Evolutionary conservation across 768 basidiomycete genomes (phyloP).

Genomic region (Cystofilobasidium bisporidii): DNA sequence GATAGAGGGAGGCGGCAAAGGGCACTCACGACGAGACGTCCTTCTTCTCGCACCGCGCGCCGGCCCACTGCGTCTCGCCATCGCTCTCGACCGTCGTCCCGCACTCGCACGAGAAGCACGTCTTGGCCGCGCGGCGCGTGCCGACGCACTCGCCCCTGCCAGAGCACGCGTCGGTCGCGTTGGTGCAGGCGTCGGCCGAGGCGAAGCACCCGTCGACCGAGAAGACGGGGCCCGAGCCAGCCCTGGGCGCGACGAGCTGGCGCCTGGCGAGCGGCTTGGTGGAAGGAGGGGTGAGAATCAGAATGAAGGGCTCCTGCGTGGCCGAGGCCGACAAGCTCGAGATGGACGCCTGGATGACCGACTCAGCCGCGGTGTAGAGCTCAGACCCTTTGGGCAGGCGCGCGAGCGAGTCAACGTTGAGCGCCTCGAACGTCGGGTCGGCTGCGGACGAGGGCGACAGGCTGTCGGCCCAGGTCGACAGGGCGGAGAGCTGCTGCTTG

Average conservation of each 20-base stretch:
- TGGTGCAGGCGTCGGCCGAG: slow-evolving; percentile 50
- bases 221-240: slow-evolving; percentile 44
- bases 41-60: slow-evolving; percentile 62
- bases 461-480: slow-evolving; percentile 49
- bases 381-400: slow-evolving; percentile 48
- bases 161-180: slow-evolving; percentile 58
- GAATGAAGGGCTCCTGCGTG: slow-evolving; percentile 19
- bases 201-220: slow-evolving; percentile 56
- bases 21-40: slow-evolving; percentile 73
- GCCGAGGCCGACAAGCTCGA: slow-evolving; percentile 36
- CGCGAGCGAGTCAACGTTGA: slow-evolving; percentile 51
- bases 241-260: slow-evolving; percentile 41
- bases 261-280: background rate
- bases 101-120: slow-evolving; percentile 50
- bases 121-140: slow-evolving; percentile 52
- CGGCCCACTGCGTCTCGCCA: slow-evolving; percentile 63
- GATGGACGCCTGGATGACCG: slow-evolving; percentile 48
- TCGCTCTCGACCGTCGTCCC: slow-evolving; percentile 46
- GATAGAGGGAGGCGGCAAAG: slow-evolving; percentile 42
- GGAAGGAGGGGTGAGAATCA: slow-evolving; percentile 21
- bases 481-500: slow-evolving; percentile 44
- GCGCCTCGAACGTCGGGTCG: slow-evolving; percentile 53
- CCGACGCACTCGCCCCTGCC: slow-evolving; percentile 59
- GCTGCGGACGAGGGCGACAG: slow-evolving; percentile 41
- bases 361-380: slow-evolving; percentile 48